Evolutionary conservation across 1,284 basidiomycete species (phyloP).

Genomic region (Xerocomus nothofagi): DNA sequence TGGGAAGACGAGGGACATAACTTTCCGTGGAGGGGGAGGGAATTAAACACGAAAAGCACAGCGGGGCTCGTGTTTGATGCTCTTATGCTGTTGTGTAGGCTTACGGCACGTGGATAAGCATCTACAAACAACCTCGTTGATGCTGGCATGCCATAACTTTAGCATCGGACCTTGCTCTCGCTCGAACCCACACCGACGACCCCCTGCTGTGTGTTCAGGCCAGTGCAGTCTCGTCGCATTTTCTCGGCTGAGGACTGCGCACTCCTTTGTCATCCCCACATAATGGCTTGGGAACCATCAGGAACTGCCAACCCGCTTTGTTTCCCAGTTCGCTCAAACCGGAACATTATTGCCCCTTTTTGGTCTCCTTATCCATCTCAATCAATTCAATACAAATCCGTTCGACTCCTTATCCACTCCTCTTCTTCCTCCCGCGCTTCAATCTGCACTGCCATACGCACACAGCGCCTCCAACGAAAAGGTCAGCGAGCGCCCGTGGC

Average conservation of each 20-base stretch:
- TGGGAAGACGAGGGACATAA: slow-evolving; percentile 39
- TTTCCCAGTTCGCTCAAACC: slow-evolving; percentile 26
- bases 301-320: slow-evolving; percentile 28
- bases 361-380: slow-evolving; percentile 26
- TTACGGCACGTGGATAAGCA: slow-evolving; percentile 40
- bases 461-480: too few species aligned
- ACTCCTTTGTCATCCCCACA: neutral
- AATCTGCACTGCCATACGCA: slow-evolving; percentile 19
- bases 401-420: slow-evolving; percentile 1
- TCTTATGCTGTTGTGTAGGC: slow-evolving; percentile 37
- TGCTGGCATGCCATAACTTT: slow-evolving; percentile 29
- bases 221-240: neutral
- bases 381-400: slow-evolving; percentile 21
- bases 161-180: slow-evolving; percentile 29
- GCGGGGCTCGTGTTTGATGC: slow-evolving; percentile 36
- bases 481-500: slow-evolving; percentile 6
- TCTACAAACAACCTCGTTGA: slow-evolving; percentile 38
- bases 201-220: neutral
- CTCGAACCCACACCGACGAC: neutral
- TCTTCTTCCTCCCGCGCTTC: slow-evolving; percentile 3
- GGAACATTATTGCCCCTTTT: slow-evolving; percentile 17
- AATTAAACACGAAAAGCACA: slow-evolving; percentile 28
- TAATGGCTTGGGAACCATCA: slow-evolving; percentile 34
- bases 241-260: neutral
- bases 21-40: slow-evolving; percentile 12